Evolutionary conservation across 1,284 basidiomycete genomes (phyloP).

Genomic region (Irpex lacteus): DNA sequence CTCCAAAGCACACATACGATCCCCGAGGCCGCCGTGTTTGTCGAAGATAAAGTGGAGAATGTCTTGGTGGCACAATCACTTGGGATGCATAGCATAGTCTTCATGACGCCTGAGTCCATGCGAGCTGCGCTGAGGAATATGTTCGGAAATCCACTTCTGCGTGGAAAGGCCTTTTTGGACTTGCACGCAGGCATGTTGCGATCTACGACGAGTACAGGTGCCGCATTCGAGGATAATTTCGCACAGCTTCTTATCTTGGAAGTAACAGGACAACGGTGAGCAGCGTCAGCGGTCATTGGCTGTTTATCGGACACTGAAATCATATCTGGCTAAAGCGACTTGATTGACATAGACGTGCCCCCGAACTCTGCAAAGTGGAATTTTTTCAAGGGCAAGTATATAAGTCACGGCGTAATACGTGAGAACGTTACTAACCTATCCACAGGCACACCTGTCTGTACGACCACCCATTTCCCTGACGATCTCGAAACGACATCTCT

Average conservation of each 20-base stretch:
- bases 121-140: conserved; percentile 37
- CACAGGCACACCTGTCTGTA: not conserved
- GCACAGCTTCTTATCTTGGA: conserved; percentile 57
- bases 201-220: conserved; percentile 43
- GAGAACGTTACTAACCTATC: not conserved
- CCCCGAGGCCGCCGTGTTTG: conserved; percentile 44
- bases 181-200: conserved; percentile 25
- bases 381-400: conserved; percentile 44
- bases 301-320: not conserved
- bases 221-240: conserved; percentile 48
- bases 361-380: conserved; percentile 42
- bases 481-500: not conserved
- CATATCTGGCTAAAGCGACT: conserved; percentile 24
- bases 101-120: conserved; percentile 37
- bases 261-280: conserved; percentile 43
- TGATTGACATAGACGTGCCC: conserved; percentile 41
- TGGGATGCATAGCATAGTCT: conserved; percentile 55
- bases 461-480: not conserved
- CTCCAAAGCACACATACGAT: conserved; percentile 41
- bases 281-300: conserved; percentile 7
- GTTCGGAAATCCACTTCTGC: not conserved
- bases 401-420: not conserved
- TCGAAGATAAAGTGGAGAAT: conserved; percentile 60
- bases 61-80: conserved; percentile 53
- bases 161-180: not conserved